Conservation (phyloP, 163 green algal species). For the Scenedesmus sp. region DNA sequence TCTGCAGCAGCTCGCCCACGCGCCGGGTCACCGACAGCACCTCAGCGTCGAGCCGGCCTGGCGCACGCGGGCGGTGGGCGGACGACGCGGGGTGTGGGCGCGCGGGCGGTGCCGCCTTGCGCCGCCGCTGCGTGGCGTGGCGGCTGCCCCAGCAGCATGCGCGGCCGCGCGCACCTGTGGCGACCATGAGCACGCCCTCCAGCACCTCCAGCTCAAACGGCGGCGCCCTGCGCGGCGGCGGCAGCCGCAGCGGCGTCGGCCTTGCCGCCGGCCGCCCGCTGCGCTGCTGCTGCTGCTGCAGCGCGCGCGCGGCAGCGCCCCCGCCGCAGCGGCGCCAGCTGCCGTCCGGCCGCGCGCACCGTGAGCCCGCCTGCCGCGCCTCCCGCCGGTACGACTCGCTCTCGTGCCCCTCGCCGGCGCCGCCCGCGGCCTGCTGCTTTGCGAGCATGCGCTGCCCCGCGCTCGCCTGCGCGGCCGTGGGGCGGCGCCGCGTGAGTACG, state of each 20-base stretch:
- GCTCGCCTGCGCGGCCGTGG: slow-evolving; percentile 15
- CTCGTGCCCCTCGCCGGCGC: slow-evolving; percentile 9
- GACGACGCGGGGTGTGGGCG: too few species aligned
- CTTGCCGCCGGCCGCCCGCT: slow-evolving; percentile 9
- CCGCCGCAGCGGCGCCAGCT: neutral
- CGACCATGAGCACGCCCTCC: slow-evolving; percentile 91
- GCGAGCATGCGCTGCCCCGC: slow-evolving; percentile 33
- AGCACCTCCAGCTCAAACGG: slow-evolving; percentile 96
- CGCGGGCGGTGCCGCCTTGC: too few species aligned
- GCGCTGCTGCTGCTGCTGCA: slow-evolving; percentile 3
- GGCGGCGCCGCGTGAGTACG: too few species aligned
- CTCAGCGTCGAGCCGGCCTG: slow-evolving; percentile 87
- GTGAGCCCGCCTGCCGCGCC: slow-evolving; percentile 6
- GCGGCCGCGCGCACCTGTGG: slow-evolving; percentile 61
- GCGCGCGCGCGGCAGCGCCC: neutral
- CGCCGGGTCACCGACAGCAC: slow-evolving; percentile 75
- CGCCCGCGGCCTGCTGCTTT: slow-evolving; percentile 33
- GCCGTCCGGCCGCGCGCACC: neutral
- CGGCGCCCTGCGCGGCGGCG: slow-evolving; percentile 33
- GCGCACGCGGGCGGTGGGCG: neutral
- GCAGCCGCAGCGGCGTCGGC: neutral
- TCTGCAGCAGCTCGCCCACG: slow-evolving; percentile 77
- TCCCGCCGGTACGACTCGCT: slow-evolving; percentile 27
- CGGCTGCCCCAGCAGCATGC: neutral
- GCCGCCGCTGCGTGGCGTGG: neutral